Evolutionary conservation across 495 filamentous ascomycete genomes (phyloP).

Genomic region (Pseudevernia furfuracea): DNA sequence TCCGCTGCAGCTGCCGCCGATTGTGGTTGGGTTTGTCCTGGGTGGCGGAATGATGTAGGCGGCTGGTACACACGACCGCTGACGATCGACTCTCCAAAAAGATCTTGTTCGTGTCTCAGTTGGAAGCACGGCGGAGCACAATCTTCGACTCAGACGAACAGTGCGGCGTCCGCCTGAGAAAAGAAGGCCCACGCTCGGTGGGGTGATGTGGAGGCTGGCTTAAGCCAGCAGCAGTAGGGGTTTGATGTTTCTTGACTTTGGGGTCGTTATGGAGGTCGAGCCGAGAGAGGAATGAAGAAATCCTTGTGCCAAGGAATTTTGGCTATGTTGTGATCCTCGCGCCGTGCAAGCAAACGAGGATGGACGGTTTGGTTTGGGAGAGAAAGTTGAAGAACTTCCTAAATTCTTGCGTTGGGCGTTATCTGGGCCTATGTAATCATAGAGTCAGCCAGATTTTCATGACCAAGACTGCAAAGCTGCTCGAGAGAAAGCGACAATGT

Average conservation of each 20-base stretch:
- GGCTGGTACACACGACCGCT: neutral
- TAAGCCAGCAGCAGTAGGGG: conserved; percentile 45
- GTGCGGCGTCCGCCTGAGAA: conserved; percentile 80
- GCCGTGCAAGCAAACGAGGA: conserved; percentile 80
- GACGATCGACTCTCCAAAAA: neutral
- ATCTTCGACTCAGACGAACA: conserved; percentile 81
- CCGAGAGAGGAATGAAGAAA: conserved; percentile 73
- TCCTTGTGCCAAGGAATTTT: conserved; percentile 81
- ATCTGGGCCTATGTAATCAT: conserved; percentile 66
- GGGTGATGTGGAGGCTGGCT: conserved; percentile 29
- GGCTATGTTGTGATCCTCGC: conserved; percentile 60
- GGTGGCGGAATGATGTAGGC: neutral
- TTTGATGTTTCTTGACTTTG: conserved; percentile 34
- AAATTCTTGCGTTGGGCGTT: conserved; percentile 49
- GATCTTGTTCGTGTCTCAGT: neutral
- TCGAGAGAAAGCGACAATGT: conserved; percentile 9
- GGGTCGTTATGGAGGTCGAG: conserved; percentile 80
- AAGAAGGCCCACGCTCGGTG: conserved; percentile 76
- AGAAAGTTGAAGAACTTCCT: conserved; percentile 22
- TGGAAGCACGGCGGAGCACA: conserved; percentile 50
- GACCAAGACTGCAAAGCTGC: neutral
- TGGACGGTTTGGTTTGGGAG: conserved; percentile 46
- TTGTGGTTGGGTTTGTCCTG: neutral
- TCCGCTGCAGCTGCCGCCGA: neutral
- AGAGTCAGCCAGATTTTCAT: conserved; percentile 13